Conservation (phyloP, 2,329 filamentous ascomycete genomes). For the Plenodomus lindquistii region DNA sequence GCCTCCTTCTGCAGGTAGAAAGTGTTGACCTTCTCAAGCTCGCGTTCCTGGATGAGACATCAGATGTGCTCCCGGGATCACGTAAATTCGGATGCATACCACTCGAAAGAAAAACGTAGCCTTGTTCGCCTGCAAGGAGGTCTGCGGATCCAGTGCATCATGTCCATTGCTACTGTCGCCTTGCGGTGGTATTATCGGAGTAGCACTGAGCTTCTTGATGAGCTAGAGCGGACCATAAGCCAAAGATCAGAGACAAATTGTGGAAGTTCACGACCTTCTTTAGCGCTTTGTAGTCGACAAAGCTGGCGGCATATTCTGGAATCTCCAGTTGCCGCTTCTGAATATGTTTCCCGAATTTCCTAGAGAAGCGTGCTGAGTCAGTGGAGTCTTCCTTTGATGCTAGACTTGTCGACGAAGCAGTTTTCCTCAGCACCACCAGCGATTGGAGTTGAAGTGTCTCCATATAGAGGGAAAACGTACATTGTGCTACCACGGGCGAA, state of each 20-base stretch:
- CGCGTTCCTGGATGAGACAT: conserved; percentile 71
- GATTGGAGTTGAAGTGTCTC: conserved; percentile 36
- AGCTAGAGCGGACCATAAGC: conserved; percentile 62
- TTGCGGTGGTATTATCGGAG: conserved; percentile 79
- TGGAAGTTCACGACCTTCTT: conserved; percentile 74
- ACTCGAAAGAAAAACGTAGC: conserved; percentile 98
- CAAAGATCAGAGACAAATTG: not conserved
- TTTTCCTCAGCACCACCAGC: conserved; percentile 36
- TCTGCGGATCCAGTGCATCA: conserved; percentile 72
- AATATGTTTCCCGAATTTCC: conserved; percentile 99
- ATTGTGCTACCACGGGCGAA: conserved; percentile 36
- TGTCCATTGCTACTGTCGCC: conserved; percentile 58
- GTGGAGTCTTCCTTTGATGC: conserved; percentile 43
- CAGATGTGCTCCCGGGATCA: not conserved
- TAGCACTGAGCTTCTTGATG: conserved; percentile 96
- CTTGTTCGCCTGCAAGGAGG: conserved; percentile 91
- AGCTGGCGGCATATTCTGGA: conserved; percentile 97
- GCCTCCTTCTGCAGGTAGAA: conserved; percentile 98
- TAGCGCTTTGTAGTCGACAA: conserved; percentile 98
- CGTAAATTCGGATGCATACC: conserved; percentile 56
- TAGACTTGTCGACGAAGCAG: conserved; percentile 40
- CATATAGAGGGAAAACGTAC: conserved; percentile 44
- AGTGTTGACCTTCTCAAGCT: conserved; percentile 96
- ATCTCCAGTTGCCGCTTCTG: conserved; percentile 99
- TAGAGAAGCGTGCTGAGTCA: conserved; percentile 53